Evolutionary conservation across 495 filamentous ascomycete genomes (phyloP), one percentile per base, ranked within the genome.

Genomic region (Penicillium parvum): DNA sequence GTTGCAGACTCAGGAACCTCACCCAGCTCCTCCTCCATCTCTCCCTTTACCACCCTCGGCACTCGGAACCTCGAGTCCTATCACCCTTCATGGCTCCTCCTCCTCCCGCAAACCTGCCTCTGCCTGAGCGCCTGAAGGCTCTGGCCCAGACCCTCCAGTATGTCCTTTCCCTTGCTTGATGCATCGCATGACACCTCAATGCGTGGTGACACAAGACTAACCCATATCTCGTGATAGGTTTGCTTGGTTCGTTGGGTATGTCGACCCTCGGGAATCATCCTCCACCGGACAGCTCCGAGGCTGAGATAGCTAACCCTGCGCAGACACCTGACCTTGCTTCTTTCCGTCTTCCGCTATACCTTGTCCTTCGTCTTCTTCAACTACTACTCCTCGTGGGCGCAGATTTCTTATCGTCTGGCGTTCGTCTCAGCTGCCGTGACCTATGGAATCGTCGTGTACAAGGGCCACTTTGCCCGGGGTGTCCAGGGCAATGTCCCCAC

Each of bases 401-500:
- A 75, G 39, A 79, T 94, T 61, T 82, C 82, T 45, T 98, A 98
- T 65, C 90, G 94, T 50, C 74, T 85, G 23, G 85, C 90, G 28
- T 98, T 97, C 63, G 40, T 96, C 41, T 80, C 88, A 6, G 92
- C 92, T 0, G 87, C 90, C 9, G 79, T 78, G 19, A 97, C 92
- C 3, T 98, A 98, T 67, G 92, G 94, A 49, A 96, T 98, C 46
- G 92, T 98, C 14, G 94, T 97, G n/a, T 97, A 95, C 77, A 98
- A 98, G 78, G 88, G 88, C 37, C 90, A 86, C 69, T 82, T 90
- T 43, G 86, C 92, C 45, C 82, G 87, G 43, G 75, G 84, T 64
- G 60, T 70, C 22, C 69, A 77, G 35, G 83, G 82, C 35, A 75
- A 71, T 41, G 75, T 77, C 28, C 76, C 79, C 49, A 73, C 69